Base-by-base conservation (phyloP, 192 early-diverging fungal species). In the Endogone sp. region DNA sequence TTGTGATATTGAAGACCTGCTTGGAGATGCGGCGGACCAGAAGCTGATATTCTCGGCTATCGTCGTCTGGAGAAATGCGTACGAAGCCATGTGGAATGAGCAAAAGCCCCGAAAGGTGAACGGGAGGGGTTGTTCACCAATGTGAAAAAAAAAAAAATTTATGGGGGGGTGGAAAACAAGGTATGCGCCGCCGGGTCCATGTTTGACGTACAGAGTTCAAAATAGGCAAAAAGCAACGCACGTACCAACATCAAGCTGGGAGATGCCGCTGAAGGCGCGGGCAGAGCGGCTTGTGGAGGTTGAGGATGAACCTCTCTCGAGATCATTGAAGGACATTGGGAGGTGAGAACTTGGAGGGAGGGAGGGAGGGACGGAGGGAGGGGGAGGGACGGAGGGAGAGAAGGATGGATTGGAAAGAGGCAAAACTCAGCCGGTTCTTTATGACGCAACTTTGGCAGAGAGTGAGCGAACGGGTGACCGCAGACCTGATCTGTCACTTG, bases 1-100 rank as follows among this genome's bases (percentile, higher is more conserved):
- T 87, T 58, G 92, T 94, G 65, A 98, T 93, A 44, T 83, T 82
- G 76, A 95, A 96, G 30, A 98, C 86, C 69, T 92, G 84, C 67
- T 93, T 90, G 13, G 94, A 95, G 11, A 93, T 83, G 63, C 85
- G 81, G 31, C 91, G 90, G 60, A 83, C 82, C 29, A 84, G 68
- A 21, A 75, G 75, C 56, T 78, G 75, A 67, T 88, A 88, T 58
- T 69, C 65, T 2, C 65, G 72, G 56, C 87, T 83, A 54, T 83
- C 79, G 23, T 82, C 79, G 54, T 75, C 72, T 70, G 64, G 32
- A 63, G 10, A n/a, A n/a, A n/a, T n/a, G n/a, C n/a, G n/a, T n/a
- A n/a, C n/a, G 56, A 27, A 26, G 8, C 6, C 21, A 10, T 28
- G 27, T 60, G 21, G 21, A 10, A 22, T 60, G 22, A 60, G 59